Base-by-base conservation (phyloP, 345 rosid genomes). In the Triadica sebifera region DNA sequence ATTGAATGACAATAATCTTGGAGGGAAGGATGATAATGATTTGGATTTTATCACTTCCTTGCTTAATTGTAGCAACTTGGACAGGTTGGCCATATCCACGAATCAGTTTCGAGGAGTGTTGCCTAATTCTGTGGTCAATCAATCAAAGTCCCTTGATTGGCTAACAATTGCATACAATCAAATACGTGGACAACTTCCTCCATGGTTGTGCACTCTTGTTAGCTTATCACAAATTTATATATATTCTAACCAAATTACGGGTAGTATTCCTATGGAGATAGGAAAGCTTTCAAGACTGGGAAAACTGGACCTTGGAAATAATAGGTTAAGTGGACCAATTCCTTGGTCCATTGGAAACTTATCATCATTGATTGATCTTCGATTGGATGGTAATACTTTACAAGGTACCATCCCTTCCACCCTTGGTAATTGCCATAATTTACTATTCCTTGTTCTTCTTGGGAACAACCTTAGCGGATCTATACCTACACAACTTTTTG, bases 321-420 rank as follows among this genome's bases (percentile, higher is more conserved):
- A 69, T 38, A 69, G 60, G 9, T 52, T 69, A 0, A 6, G 25
- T 6, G 59, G 60, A 38, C 13, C 11, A 29, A 19, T 69, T 52
- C 72, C 72, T 51, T 34, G 45, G 1, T 69, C 60, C 16, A 16
- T 51, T 49, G 72, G 72, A 29, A 69, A 69, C 47, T 8, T 69
- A 22, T 29, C 72, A 3, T 34, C 5, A 4, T 22, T 69, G 25
- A 9, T 3, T 51, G 16, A 0, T 4, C 45, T 69, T 52, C 24
- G 16, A 4, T 52, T 69, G 60, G 13, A 9, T 3, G 3, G 34
- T 10, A 69, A 69, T 17, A 6, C 16, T 7, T 69, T 69, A 16
- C 59, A 69, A 3, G 60, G 72, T 4, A 34, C 47, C 16, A 69
- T 69, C 5, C 72, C 72, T 52, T 51, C 72, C 4, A 69, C 29